Conservation (phyloP, 2,329 filamentous ascomycete genomes). For the Pyricularia sp. region DNA sequence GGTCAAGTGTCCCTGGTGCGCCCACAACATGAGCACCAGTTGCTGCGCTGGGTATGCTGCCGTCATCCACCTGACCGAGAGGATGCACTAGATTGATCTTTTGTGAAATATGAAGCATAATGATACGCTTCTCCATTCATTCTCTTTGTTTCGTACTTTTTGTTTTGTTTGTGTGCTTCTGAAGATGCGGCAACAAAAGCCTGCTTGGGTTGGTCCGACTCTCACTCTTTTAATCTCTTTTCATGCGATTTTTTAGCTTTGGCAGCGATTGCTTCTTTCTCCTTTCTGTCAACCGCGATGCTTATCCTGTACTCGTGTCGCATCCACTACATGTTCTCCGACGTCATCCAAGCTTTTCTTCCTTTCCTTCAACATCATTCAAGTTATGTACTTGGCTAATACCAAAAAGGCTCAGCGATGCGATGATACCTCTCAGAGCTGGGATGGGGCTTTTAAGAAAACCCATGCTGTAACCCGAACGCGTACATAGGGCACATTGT, state of each 20-base stretch:
- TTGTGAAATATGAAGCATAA: too few species aligned
- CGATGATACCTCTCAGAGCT: background rate
- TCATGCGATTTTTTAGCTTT: background rate
- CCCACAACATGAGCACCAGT: conserved; percentile 57
- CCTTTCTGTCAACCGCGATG: background rate
- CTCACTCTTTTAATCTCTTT: background rate
- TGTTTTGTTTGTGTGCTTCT: too few species aligned
- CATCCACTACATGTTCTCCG: background rate
- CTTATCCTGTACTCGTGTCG: background rate
- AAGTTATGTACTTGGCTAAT: background rate
- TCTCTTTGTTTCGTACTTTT: too few species aligned
- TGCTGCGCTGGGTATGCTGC: conserved; percentile 64
- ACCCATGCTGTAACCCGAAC: background rate
- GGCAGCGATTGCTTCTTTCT: background rate
- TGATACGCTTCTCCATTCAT: too few species aligned
- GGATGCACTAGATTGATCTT: conserved; percentile 32
- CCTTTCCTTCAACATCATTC: background rate
- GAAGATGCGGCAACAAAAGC: background rate
- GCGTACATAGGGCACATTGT: background rate
- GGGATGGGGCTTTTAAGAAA: background rate
- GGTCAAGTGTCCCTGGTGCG: conserved; percentile 64
- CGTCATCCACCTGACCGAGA: conserved; percentile 56
- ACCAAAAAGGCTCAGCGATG: background rate
- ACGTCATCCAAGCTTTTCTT: background rate
- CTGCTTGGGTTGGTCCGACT: background rate